Conservation (phyloP, 192 early-diverging fungal species). For the Backusella liffmaniae region DNA sequence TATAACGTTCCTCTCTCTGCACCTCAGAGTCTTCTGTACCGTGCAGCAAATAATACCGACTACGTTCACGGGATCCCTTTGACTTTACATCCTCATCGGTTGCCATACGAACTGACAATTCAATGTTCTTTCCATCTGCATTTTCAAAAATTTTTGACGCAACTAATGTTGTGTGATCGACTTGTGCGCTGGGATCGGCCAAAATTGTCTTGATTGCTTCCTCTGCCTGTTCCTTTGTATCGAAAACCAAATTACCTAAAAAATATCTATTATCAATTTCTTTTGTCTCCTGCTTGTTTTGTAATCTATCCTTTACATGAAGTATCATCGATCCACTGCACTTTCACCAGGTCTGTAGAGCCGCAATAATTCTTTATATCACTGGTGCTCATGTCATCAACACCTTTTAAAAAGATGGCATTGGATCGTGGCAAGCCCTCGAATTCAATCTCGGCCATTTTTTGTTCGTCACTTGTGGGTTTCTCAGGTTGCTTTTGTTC, state of each 20-base stretch:
- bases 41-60: slow-evolving; percentile 43
- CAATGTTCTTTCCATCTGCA: neutral
- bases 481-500: neutral
- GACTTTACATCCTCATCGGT: slow-evolving; percentile 45
- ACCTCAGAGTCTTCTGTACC: slow-evolving; percentile 14
- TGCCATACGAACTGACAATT: slow-evolving; percentile 6
- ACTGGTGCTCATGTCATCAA: slow-evolving; percentile 48
- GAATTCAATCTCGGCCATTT: neutral
- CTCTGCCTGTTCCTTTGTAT: neutral
- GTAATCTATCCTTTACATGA: slow-evolving; percentile 29
- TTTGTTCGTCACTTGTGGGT: neutral
- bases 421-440: slow-evolving; percentile 12
- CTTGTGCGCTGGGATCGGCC: neutral
- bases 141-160: neutral
- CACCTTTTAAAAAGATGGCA: slow-evolving; percentile 42
- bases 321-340: slow-evolving; percentile 51
- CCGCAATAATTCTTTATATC: slow-evolving; percentile 45
- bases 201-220: neutral
- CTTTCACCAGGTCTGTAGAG: slow-evolving; percentile 32
- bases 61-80: slow-evolving; percentile 38
- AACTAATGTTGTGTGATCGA: neutral
- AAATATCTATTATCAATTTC: neutral
- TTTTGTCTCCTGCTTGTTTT: neutral
- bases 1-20: neutral
- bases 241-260: slow-evolving; percentile 18